Percentiles rank a stretch among this genome's conserved stretches.
phyloP scores from a whole-genome alignment of 2,329 filamentous ascomycete species.

The Nemania sp. region DNA sequence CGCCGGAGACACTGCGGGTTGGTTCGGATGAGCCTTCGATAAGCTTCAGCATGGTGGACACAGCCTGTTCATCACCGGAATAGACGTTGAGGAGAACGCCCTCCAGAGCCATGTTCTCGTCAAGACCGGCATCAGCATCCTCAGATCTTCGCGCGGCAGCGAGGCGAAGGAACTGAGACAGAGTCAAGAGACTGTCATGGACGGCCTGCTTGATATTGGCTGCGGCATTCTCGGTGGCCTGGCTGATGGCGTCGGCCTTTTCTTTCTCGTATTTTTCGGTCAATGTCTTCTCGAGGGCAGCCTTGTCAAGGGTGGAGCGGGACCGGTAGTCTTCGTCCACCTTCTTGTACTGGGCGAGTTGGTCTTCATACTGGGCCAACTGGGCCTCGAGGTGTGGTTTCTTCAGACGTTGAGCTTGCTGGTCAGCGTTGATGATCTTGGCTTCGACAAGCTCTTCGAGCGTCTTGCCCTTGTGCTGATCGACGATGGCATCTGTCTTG shows the following conservation, averaged over 20 bases:
- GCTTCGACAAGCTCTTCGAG: conserved; percentile 72
- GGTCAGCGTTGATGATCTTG: conserved; percentile 78
- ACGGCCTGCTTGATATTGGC: conserved; percentile 59
- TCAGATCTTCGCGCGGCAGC: conserved; percentile 76
- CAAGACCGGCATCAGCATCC: conserved; percentile 64
- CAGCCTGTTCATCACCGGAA: conserved; percentile 73
- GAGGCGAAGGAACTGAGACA: conserved; percentile 80
- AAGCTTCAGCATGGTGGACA: conserved; percentile 75
- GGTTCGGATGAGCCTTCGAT: conserved; percentile 71
- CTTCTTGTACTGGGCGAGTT: conserved; percentile 74
- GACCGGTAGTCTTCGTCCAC: conserved; percentile 72
- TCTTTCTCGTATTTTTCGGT: conserved; percentile 56
- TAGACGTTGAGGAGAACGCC: conserved; percentile 79
- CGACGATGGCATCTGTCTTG: conserved; percentile 71
- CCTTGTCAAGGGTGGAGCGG: conserved; percentile 60
- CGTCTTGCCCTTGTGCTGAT: conserved; percentile 69
- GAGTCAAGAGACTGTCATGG: conserved; percentile 66
- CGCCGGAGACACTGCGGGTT: conserved; percentile 66
- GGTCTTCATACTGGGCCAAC: conserved; percentile 71
- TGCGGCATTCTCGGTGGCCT: conserved; percentile 58
- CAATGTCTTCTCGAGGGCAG: conserved; percentile 61
- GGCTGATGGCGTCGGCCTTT: conserved; percentile 56
- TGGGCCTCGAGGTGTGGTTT: conserved; percentile 72
- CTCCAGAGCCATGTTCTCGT: conserved; percentile 81
- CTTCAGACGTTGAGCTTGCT: conserved; percentile 76